Evolutionary conservation across 208 protist genomes (phyloP), one percentile per base, ranked within the genome.

Genomic region (Leishmania arabica): DNA sequence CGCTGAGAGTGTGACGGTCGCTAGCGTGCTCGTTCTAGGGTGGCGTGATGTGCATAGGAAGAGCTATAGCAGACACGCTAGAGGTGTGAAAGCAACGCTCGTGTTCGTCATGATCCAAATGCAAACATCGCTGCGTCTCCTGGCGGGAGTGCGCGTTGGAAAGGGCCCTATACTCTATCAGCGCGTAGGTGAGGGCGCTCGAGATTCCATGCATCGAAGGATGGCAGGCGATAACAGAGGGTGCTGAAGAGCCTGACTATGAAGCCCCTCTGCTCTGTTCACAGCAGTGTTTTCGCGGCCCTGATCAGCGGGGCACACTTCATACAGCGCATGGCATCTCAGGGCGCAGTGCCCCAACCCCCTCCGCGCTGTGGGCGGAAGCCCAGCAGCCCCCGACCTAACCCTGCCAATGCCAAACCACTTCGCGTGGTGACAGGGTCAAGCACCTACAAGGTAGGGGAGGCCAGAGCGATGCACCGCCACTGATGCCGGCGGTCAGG

Each of bases 1-100:
- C 74, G 45, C 82, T 80, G 11, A 76, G 69, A 37, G 71, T 53
- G 4, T 91, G 89, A 34, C 93, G 83, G 9, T 91, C 85, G n/a
- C 91, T 80, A 9, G 96, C 86, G 45, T 77, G 81, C 34, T 92
- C 88, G 27, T 74, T 13, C 2, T 82, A 77, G 9, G 45, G 9
- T 47, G 9, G 45, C 11, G 47, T 27, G 1, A 42, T 65, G 17
- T 85, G 79, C 77, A 31, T 79, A 70, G 76, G 31, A 58, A 9
- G 37, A 49, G 42, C 72, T 42, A 58, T 37, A 53, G 31, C 47
- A 7, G 8, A 24, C 1, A 24, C 64, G 9, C 31, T 45, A 27
- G 15, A 37, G n/a, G 8, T 13, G 31, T 62, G 56, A 24, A 1
- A n/a, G 37, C 21, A 37, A 40, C 40, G 66, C 34, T 24, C 42